Conservation (phyloP, 2,329 filamentous ascomycete genomes). For the Aspergillus sp. region DNA sequence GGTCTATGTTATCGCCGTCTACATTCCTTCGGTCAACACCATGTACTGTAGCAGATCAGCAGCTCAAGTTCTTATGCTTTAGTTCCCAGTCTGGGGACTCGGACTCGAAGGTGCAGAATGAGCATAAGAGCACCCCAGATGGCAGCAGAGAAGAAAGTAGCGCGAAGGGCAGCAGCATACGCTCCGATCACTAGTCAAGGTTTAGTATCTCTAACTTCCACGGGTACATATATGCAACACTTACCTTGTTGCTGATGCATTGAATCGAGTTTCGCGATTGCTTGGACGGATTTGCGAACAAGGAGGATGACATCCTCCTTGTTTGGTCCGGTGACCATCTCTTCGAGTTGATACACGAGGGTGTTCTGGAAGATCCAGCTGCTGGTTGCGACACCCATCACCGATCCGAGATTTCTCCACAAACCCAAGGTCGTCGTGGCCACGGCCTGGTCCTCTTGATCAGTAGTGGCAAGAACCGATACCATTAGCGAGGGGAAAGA, state of each 20-base stretch:
- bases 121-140: conserved; percentile 39
- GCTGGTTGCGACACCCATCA: conserved; percentile 71
- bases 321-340: conserved; percentile 59
- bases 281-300: conserved; percentile 53
- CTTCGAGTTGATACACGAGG: conserved; percentile 60
- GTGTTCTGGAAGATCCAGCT: conserved; percentile 74
- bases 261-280: conserved; percentile 49
- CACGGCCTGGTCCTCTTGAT: conserved; percentile 65
- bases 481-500: conserved; percentile 67
- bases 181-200: conserved; percentile 35
- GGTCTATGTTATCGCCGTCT: not conserved
- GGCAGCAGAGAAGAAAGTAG: conserved; percentile 42
- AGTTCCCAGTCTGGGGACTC: conserved; percentile 34
- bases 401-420: conserved; percentile 70
- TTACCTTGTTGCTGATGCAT: conserved; percentile 52
- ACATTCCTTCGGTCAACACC: not conserved
- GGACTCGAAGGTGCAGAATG: conserved; percentile 33
- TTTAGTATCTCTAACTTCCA: conserved; percentile 20
- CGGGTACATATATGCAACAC: conserved; percentile 1
- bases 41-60: not conserved
- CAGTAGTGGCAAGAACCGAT: conserved; percentile 60
- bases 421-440: conserved; percentile 70
- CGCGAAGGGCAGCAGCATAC: conserved; percentile 39
- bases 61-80: conserved; percentile 21
- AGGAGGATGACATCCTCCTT: conserved; percentile 56